Evolutionary conservation across 208 protist species (phyloP).

Genomic region (Acanthamoeba sp.): DNA sequence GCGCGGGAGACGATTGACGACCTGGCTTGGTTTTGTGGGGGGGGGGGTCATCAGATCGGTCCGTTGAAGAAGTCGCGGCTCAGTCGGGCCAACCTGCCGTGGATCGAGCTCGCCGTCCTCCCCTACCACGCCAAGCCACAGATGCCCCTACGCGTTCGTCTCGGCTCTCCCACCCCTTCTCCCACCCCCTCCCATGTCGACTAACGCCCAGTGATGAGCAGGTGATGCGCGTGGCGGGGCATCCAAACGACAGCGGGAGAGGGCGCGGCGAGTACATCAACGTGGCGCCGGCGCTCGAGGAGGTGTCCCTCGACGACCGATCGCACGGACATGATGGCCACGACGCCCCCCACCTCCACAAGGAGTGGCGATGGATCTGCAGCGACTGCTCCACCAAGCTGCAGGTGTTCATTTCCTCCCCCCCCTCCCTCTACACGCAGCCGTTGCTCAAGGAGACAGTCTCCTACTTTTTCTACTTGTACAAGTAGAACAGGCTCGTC

Average conservation of each 20-base stretch:
- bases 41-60: neutral
- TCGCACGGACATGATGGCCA: neutral
- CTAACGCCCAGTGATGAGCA: too few species aligned
- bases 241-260: neutral
- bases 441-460: too few species aligned
- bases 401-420: neutral
- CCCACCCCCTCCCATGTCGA: too few species aligned
- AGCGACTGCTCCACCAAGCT: slow-evolving; percentile 5
- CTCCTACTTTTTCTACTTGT: neutral
- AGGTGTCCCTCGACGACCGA: neutral
- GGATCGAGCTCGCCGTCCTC: neutral
- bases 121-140: neutral
- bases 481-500: neutral
- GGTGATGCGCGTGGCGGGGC: neutral
- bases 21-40: too few species aligned
- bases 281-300: neutral
- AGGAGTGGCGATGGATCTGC: slow-evolving; percentile 18
- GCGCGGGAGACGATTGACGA: too few species aligned
- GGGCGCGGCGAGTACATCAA: neutral
- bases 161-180: too few species aligned
- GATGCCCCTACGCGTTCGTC: neutral
- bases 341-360: neutral
- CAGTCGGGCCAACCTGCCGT: neutral
- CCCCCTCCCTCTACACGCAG: too few species aligned
- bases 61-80: neutral